Conservation (phyloP, 495 filamentous ascomycete species). For the Daldinia decipiens region DNA sequence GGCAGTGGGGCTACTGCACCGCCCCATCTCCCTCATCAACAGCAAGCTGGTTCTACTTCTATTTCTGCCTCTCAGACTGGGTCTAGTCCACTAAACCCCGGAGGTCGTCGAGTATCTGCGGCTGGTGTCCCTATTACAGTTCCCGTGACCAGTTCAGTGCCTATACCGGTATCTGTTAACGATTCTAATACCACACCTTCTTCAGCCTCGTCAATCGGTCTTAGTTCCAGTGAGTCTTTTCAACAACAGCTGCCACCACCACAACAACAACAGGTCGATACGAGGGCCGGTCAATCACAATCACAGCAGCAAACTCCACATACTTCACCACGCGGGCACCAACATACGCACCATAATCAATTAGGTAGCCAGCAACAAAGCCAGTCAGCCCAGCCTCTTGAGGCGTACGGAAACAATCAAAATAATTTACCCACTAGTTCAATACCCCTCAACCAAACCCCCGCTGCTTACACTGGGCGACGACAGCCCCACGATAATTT, state of each 20-base stretch:
- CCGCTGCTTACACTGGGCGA: constrained; percentile 42
- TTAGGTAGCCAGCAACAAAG: constrained; percentile 36
- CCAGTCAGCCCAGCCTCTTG: constrained; percentile 30
- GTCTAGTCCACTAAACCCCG: constrained; percentile 24
- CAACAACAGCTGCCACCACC: constrained; percentile 33
- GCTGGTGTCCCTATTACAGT: constrained; percentile 33
- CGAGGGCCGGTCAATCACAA: constrained; percentile 29
- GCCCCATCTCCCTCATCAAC: constrained; percentile 45
- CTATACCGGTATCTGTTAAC: constrained; percentile 25
- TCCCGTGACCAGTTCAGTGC: constrained; percentile 24
- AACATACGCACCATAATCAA: constrained; percentile 39
- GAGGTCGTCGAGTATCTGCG: constrained; percentile 41
- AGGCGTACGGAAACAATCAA: constrained; percentile 37
- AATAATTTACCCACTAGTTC: constrained; percentile 45
- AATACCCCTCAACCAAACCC: constrained; percentile 50
- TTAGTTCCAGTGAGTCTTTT: constrained; percentile 62
- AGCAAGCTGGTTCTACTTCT: constrained; percentile 29
- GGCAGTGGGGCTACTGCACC: constrained; percentile 50
- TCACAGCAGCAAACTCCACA: constrained; percentile 38
- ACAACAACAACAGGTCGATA: constrained; percentile 32
- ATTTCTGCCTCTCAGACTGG: constrained; percentile 26
- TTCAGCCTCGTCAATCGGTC: constrained; percentile 56
- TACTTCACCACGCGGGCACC: constrained; percentile 32
- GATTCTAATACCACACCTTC: constrained; percentile 51
- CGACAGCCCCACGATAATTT: constrained; percentile 50